These are phyloP conservation scores for Ogataea hybrid DNA, from an alignment of 1,139 yeast species.

Conservation along the genomic window DNA sequence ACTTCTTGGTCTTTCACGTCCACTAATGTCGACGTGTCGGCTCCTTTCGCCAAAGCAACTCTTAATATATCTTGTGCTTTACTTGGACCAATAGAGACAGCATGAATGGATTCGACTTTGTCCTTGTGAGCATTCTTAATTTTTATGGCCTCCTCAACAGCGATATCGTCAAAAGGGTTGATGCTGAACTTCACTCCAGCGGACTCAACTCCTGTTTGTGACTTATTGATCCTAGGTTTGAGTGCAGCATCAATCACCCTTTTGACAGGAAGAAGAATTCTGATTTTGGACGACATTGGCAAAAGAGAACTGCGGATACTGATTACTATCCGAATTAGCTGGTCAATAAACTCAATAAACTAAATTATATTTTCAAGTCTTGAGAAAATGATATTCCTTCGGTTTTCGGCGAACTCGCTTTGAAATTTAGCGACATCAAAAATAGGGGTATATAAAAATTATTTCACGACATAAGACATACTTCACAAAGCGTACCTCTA, in stretches of 20 bases:
- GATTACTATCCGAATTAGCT: background rate
- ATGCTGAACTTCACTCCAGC: slow-evolving; percentile 91
- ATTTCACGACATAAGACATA: background rate
- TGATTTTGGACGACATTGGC: slow-evolving; percentile 50
- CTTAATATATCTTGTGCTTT: slow-evolving; percentile 88
- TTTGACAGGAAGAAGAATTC: slow-evolving; percentile 90
- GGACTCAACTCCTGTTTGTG: slow-evolving; percentile 83
- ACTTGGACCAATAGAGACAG: slow-evolving; percentile 87
- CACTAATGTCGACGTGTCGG: slow-evolving; percentile 77
- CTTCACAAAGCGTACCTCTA: slow-evolving; percentile 1
- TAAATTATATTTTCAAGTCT: background rate
- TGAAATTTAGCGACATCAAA: background rate
- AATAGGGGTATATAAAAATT: background rate
- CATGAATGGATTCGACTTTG: slow-evolving; percentile 81
- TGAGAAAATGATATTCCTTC: background rate
- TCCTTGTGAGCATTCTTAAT: slow-evolving; percentile 67
- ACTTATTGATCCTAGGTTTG: slow-evolving; percentile 87
- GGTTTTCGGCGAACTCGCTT: slow-evolving; percentile 5
- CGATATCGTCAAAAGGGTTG: slow-evolving; percentile 97
- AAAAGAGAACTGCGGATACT: too few species aligned
- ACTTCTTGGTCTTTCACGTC: slow-evolving; percentile 69
- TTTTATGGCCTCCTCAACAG: slow-evolving; percentile 87
- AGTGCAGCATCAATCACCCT: slow-evolving; percentile 93
- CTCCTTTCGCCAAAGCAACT: slow-evolving; percentile 93
- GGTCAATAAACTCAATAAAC: too few species aligned